Evolutionary conservation across 441 rosid genomes (phyloP).

Genomic region (Gossypium davidsonii): DNA sequence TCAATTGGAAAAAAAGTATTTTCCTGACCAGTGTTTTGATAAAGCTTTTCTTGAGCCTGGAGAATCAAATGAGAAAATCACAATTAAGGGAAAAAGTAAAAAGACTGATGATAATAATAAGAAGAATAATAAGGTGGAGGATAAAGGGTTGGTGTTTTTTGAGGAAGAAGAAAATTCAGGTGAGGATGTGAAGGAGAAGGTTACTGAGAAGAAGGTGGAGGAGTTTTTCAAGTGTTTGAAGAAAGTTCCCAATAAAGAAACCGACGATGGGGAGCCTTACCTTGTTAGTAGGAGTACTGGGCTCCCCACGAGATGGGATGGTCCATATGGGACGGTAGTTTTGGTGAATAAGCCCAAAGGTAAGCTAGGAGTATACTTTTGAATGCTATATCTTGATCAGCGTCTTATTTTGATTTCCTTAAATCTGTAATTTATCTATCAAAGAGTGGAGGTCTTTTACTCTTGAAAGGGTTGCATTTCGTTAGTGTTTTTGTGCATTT

Average conservation of each 20-base stretch:
- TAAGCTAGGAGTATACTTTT: conserved; percentile 20
- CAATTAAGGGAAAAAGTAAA: conserved; percentile 26
- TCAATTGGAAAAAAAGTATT: conserved; percentile 92
- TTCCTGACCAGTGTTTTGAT: conserved; percentile 79
- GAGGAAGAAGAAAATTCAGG: conserved; percentile 32
- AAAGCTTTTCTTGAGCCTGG: conserved; percentile 80
- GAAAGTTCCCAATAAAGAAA: conserved; percentile 51
- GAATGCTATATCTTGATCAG: conserved; percentile 1
- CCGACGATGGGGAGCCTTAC: conserved; percentile 61
- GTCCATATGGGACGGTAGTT: conserved; percentile 70
- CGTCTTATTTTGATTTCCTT: neutral
- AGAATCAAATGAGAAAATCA: conserved; percentile 29
- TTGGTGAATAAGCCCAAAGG: conserved; percentile 95
- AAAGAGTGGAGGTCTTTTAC: neutral
- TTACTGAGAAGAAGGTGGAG: conserved; percentile 74
- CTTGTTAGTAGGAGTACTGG: conserved; percentile 64
- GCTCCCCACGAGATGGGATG: conserved; percentile 90
- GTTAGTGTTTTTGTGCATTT: neutral
- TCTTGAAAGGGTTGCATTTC: neutral
- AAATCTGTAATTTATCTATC: neutral
- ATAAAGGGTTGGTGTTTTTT: conserved; percentile 51
- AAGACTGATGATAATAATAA: conserved; percentile 18
- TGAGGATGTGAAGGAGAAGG: conserved; percentile 29
- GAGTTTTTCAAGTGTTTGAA: conserved; percentile 83
- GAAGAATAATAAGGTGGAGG: conserved; percentile 22